A percentile compares a stretch with the other conserved stretches of the same genome.
Evolutionary conservation across 306 rosid species (phyloP).

Genomic region (Medicago lupulina): DNA sequence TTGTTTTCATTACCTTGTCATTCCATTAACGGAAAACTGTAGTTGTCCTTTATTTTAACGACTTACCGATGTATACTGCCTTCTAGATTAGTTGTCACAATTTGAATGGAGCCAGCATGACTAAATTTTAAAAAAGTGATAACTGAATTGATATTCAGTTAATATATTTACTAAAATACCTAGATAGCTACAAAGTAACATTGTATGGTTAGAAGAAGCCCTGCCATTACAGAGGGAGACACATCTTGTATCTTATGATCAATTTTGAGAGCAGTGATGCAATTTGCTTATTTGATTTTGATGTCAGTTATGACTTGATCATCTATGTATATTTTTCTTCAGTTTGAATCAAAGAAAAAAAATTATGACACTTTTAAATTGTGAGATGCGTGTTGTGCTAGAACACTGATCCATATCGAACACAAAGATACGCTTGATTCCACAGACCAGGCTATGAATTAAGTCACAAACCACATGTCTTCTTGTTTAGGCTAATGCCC

Average conservation of each 20-base stretch:
- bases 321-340: too few species aligned
- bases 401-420: too few species aligned
- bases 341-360: too few species aligned
- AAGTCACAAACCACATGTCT: too few species aligned
- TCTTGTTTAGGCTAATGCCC: too few species aligned
- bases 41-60: constrained; percentile 3
- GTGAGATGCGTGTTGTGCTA: too few species aligned
- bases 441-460: too few species aligned
- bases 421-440: too few species aligned
- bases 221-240: neutral
- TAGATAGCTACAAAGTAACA: constrained; percentile 2
- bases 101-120: constrained; percentile 15
- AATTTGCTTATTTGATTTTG: neutral
- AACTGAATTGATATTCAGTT: neutral
- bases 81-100: neutral
- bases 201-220: constrained; percentile 1
- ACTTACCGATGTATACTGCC: neutral
- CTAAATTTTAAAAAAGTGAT: neutral
- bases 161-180: neutral
- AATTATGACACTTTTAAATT: too few species aligned
- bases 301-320: neutral
- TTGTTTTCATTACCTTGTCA: constrained; percentile 25
- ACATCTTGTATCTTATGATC: neutral
- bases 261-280: neutral
- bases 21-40: constrained; percentile 32